Percentiles rank a stretch among this genome's conserved stretches.
Evolutionary conservation across 2,329 filamentous ascomycete species (phyloP).

Genomic region (Colletotrichum salicis): DNA sequence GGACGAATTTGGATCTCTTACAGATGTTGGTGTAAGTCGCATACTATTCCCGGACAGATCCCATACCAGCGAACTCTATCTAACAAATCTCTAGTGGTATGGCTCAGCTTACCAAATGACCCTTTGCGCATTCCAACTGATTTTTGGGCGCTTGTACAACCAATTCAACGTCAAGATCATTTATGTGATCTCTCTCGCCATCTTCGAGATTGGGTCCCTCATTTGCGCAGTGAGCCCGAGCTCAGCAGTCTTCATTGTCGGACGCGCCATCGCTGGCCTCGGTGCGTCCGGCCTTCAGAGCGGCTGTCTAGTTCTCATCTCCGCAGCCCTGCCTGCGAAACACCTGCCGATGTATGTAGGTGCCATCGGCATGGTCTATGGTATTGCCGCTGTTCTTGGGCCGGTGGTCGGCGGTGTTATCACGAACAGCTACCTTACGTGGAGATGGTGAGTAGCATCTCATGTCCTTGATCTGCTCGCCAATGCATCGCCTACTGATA

Average conservation of each 20-base stretch:
- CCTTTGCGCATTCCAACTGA: conserved; percentile 39
- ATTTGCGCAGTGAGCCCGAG: conserved; percentile 48
- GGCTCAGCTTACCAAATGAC: conserved; percentile 43
- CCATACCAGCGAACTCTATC: not conserved
- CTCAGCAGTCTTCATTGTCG: conserved; percentile 49
- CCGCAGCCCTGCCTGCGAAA: conserved; percentile 19
- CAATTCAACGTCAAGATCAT: conserved; percentile 44
- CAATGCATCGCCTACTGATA: not conserved
- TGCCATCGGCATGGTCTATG: conserved; percentile 26
- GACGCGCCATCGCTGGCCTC: conserved; percentile 49
- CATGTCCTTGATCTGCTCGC: not conserved
- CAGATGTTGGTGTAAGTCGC: conserved; percentile 51
- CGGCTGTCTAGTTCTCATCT: conserved; percentile 29
- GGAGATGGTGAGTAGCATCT: conserved; percentile 17
- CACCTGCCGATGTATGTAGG: conserved; percentile 20
- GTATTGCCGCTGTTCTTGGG: conserved; percentile 20
- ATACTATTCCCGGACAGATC: not conserved
- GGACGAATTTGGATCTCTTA: conserved; percentile 48
- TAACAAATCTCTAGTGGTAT: conserved; percentile 41
- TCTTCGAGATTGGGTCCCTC: conserved; percentile 47
- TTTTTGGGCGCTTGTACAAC: conserved; percentile 45
- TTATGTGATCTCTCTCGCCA: conserved; percentile 42
- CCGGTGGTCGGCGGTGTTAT: conserved; percentile 36
- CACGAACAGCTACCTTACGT: conserved; percentile 18
- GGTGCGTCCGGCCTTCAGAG: conserved; percentile 44